phyloP scores from a whole-genome alignment of 2,329 filamentous ascomycete genomes.

The Fusarium graminum region DNA sequence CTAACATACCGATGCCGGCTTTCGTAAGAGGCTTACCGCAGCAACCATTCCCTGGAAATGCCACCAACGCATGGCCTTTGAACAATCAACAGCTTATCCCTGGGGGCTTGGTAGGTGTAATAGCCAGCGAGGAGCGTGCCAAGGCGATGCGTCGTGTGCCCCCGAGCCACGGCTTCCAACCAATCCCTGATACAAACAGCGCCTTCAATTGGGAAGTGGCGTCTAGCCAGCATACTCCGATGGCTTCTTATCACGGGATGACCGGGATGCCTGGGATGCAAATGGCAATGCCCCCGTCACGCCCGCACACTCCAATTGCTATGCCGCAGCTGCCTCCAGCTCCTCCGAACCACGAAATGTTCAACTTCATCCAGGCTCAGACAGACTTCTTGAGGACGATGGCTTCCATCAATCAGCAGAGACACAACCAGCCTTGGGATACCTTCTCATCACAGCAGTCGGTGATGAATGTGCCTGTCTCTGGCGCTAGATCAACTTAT shows the following conservation, averaged over 20 bases:
- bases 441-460: background rate
- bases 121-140: slow-evolving; percentile 33
- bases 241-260: background rate
- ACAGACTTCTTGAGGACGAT: slow-evolving; percentile 21
- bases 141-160: slow-evolving; percentile 25
- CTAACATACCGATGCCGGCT: slow-evolving; percentile 6
- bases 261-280: background rate
- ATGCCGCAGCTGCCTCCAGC: slow-evolving; percentile 6
- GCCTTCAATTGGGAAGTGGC: slow-evolving; percentile 20
- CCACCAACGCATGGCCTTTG: slow-evolving; percentile 7
- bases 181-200: slow-evolving; percentile 22
- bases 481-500: slow-evolving; percentile 7
- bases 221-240: background rate
- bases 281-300: slow-evolving; percentile 2
- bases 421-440: slow-evolving; percentile 4
- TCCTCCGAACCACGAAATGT: slow-evolving; percentile 7
- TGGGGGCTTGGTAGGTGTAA: slow-evolving; percentile 30
- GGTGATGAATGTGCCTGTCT: background rate
- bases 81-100: slow-evolving; percentile 19
- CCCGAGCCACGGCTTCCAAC: slow-evolving; percentile 33
- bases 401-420: slow-evolving; percentile 20
- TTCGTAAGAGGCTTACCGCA: slow-evolving; percentile 13
- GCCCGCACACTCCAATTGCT: slow-evolving; percentile 15
- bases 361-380: slow-evolving; percentile 32
- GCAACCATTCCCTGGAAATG: background rate